Evolutionary conservation across 2,329 filamentous ascomycete species (phyloP).

Genomic region (Fusarium sulawesiense): DNA sequence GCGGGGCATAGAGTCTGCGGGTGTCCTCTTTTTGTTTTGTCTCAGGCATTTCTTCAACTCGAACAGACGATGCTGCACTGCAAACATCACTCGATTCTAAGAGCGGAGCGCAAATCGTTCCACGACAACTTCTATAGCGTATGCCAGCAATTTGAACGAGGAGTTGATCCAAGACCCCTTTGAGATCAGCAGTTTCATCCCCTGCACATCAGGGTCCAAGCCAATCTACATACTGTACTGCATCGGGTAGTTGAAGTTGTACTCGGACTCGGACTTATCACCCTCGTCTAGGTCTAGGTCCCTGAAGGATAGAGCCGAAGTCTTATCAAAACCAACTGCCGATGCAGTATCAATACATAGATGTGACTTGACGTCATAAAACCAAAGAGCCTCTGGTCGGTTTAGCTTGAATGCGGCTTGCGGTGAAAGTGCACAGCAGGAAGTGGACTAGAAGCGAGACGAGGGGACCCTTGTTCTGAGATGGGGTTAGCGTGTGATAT

Average conservation of each 20-base stretch:
- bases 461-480: slow-evolving; percentile 29
- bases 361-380: slow-evolving; percentile 41
- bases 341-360: slow-evolving; percentile 26
- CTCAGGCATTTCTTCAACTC: slow-evolving; percentile 9
- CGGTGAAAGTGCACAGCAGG: slow-evolving; percentile 37
- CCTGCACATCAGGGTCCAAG: slow-evolving; percentile 43
- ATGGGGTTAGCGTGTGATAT: slow-evolving; percentile 38
- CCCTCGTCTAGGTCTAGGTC: slow-evolving; percentile 7
- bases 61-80: slow-evolving; percentile 2
- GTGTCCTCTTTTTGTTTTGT: slow-evolving; percentile 31
- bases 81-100: slow-evolving; percentile 15
- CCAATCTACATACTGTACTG: background rate
- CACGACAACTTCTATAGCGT: slow-evolving; percentile 32
- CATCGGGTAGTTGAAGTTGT: slow-evolving; percentile 2
- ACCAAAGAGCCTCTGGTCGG: slow-evolving; percentile 23
- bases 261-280: slow-evolving; percentile 14
- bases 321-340: slow-evolving; percentile 26
- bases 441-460: slow-evolving; percentile 17
- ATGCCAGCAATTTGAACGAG: slow-evolving; percentile 14
- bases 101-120: slow-evolving; percentile 36
- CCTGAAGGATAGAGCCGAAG: slow-evolving; percentile 20
- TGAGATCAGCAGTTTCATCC: slow-evolving; percentile 19
- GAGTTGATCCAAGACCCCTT: slow-evolving; percentile 16
- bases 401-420: slow-evolving; percentile 31
- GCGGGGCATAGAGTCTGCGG: slow-evolving; percentile 27